Base-by-base conservation (phyloP, 495 filamentous ascomycete genomes). In the Talaromyces thailandensis region DNA sequence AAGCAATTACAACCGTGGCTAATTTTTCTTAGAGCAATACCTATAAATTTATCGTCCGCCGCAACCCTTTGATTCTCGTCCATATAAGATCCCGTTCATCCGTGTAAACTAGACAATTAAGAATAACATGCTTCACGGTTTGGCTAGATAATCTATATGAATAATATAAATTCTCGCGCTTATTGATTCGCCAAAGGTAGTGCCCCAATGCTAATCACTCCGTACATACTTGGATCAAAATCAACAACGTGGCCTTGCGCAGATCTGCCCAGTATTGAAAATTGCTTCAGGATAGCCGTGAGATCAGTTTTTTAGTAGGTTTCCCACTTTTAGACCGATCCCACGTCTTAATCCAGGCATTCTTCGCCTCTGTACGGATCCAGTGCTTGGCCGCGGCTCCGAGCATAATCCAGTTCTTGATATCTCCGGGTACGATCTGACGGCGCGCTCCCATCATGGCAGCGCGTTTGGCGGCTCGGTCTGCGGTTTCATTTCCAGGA, bases 181-280 rank as follows among this genome's bases (percentile, higher is more conserved):
- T 67, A 56, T 70, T 67, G 52, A 76, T 75, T 5, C 18, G 21
- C 51, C 68, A 61, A 35, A 76, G 73, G 60, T 74, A 76, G 5
- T 64, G 64, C 2, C 58, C 62, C 37, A 76, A 64, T 61, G 62
- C 64, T 21, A 75, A 69, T 62, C 69, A 70, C 40, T 65, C 68
- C 31, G 69, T 73, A 14, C 67, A 69, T 29, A 75, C 62, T 62
- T 75, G 66, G 31, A 65, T 71, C 26, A 74, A 62, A 24, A 67
- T 59, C 0, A 68, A 72, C 61, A 67, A 72, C 18, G 71, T 70
- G 53, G 67, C 68, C 45, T 67, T 67, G 2, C 56, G 63, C n/a
- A 69, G 24, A 3, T 32, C 55, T 8, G 48, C 50, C 59, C 43
- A 67, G 29, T 67, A 62, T 25, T 61, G 16, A 21, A 67, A 31